Base-by-base conservation (phyloP, 805 yeast species). In the Pichia heedii region DNA sequence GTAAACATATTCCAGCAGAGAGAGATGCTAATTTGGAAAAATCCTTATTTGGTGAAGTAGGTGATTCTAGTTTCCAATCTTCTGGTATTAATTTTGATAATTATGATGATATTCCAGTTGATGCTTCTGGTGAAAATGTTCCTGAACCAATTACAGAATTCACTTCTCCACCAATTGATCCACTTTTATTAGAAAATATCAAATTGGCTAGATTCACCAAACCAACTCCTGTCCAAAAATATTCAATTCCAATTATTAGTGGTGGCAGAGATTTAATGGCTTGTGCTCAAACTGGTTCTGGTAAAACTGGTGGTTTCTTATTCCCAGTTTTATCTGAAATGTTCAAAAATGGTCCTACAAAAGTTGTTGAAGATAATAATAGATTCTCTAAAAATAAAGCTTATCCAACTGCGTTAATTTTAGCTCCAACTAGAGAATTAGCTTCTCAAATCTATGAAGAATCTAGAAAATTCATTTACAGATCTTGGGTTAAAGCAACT, bases 351-450 rank as follows among this genome's bases (percentile, higher is more conserved):
- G 98, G 98, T 42, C 98, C 98, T 44, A 74, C 85, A 46, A 71
- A 76, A 46, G 60, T 66, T 36, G 68, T 74, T 33, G 38, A 44
- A 15, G 73, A 77, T 42, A 73, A 67, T 46, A 60, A 55, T 42
- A 54, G 58, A 24, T 76, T 75, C 57, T 74, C 81, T 29, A 76
- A 79, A 60, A 77, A 79, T 66, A 86, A 83, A 66, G 96, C 93
- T 33, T 81, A 71, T 69, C 99, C 99, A 62, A 89, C 97, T 45
- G 90, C 95, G 43, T 77, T 93, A 55, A 84, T 93, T 53, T 76
- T 93, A 71, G 99, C 98, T 37, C 99, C 99, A 65, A 93, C 99
- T 50, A 88, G 99, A 81, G 99, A 93, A 76, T 79, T 93, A 66
- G 99, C 88, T 42, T 82, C 95, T 29, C 99, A 93, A 74, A 93